phyloP scores from a whole-genome alignment of 495 filamentous ascomycete species.

The Pyronema domesticum region DNA sequence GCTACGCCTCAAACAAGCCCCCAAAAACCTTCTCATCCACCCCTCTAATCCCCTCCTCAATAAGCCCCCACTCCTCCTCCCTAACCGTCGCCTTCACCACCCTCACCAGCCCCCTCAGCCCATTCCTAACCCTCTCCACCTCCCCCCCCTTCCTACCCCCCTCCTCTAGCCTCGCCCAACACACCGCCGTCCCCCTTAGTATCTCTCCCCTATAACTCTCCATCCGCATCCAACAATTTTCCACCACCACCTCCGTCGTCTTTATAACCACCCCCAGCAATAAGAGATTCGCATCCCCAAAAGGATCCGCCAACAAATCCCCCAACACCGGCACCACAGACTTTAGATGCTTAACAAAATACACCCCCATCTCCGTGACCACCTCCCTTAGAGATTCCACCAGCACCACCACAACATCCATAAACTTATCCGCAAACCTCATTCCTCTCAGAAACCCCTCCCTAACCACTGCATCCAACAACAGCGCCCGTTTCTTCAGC shows the following conservation, averaged over 20 bases:
- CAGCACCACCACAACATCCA: slow-evolving; percentile 37
- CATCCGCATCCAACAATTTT: slow-evolving; percentile 57
- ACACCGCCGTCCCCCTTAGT: slow-evolving; percentile 41
- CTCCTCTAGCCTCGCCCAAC: slow-evolving; percentile 46
- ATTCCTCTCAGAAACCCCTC: slow-evolving; percentile 38
- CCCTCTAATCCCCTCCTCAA: not conserved
- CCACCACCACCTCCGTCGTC: slow-evolving; percentile 41
- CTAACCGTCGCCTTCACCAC: slow-evolving; percentile 8
- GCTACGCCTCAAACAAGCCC: slow-evolving; percentile 3
- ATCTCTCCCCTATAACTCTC: slow-evolving; percentile 48
- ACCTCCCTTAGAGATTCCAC: slow-evolving; percentile 37
- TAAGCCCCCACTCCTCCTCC: slow-evolving; percentile 1
- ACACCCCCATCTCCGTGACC: slow-evolving; percentile 44
- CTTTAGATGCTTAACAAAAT: slow-evolving; percentile 56
- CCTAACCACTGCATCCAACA: slow-evolving; percentile 37
- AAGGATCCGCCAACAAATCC: slow-evolving; percentile 48
- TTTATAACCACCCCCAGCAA: slow-evolving; percentile 37
- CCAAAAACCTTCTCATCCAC: slow-evolving; percentile 5
- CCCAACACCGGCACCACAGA: slow-evolving; percentile 52
- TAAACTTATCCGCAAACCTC: slow-evolving; percentile 34
- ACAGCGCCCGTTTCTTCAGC: slow-evolving; percentile 1
- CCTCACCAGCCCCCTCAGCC: slow-evolving; percentile 4
- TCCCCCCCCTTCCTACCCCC: slow-evolving; percentile 8
- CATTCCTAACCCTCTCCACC: slow-evolving; percentile 5
- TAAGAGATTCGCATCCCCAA: slow-evolving; percentile 39